Evolutionary conservation across 345 rosid species (phyloP).

Genomic region (Laguncularia racemosa): DNA sequence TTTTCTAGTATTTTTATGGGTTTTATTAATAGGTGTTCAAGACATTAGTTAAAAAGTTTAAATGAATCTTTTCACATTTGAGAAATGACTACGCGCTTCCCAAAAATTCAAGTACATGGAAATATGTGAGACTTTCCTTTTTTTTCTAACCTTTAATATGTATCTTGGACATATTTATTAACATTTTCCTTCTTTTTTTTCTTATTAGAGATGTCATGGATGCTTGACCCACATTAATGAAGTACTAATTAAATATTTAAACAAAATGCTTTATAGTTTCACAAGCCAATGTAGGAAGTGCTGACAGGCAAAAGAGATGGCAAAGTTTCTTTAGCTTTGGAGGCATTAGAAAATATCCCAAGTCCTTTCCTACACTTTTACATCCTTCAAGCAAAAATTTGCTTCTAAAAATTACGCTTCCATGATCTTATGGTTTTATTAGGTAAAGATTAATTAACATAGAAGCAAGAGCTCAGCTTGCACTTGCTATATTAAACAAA

Average conservation of each 20-base stretch:
- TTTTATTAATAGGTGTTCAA: too few species aligned
- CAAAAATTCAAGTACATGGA: too few species aligned
- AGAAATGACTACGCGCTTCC: too few species aligned
- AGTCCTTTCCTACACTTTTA: conserved; percentile 47
- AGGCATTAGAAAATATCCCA: conserved; percentile 39
- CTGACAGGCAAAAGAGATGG: conserved; percentile 79
- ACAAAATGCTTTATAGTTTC: neutral
- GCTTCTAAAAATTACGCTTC: conserved; percentile 32
- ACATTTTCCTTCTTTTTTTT: too few species aligned
- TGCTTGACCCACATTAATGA: too few species aligned
- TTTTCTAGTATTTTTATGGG: neutral
- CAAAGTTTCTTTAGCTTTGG: conserved; percentile 29
- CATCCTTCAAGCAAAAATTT: conserved; percentile 31
- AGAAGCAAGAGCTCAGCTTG: neutral
- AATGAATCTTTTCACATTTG: conserved; percentile 10
- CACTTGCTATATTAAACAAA: too few species aligned
- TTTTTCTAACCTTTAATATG: too few species aligned
- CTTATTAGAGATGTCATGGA: too few species aligned
- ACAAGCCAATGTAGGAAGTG: conserved; percentile 40
- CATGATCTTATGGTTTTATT: conserved; percentile 67
- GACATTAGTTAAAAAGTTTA: too few species aligned
- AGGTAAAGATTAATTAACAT: conserved; percentile 21
- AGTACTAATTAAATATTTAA: too few species aligned
- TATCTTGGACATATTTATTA: too few species aligned
- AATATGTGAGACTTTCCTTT: too few species aligned